These are phyloP conservation scores for Diddensiella santjacobensis DNA, from an alignment of 805 yeast species.

Conservation along the genomic window DNA sequence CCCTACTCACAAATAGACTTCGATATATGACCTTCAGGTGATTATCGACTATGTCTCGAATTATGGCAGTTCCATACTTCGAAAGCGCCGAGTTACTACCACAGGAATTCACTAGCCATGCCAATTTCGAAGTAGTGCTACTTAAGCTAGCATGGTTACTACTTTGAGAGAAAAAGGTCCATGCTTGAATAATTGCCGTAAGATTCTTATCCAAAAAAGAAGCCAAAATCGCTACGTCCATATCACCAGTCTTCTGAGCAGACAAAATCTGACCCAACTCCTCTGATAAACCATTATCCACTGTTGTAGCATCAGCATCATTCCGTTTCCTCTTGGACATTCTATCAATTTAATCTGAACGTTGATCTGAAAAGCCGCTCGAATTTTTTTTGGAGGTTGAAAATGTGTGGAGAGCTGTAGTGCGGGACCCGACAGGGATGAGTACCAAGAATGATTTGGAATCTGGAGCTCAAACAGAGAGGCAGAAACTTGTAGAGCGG, in stretches of 20 bases:
- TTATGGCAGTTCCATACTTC: constrained; percentile 37
- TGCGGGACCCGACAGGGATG: not conserved
- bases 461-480: not conserved
- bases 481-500: constrained; percentile 31
- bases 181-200: constrained; percentile 41
- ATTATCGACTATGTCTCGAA: constrained; percentile 50
- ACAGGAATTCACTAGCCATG: constrained; percentile 40
- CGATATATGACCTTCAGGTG: constrained; percentile 65
- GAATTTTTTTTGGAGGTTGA: too few relatives aligned
- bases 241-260: not conserved
- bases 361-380: too few relatives aligned
- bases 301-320: constrained; percentile 12
- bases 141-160: constrained; percentile 14
- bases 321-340: constrained; percentile 16
- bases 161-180: constrained; percentile 45
- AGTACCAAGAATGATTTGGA: not conserved
- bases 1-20: constrained; percentile 55
- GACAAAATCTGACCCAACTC: constrained; percentile 1
- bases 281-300: constrained; percentile 12
- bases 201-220: constrained; percentile 36
- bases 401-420: too few relatives aligned
- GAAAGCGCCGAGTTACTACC: constrained; percentile 31
- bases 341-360: too few relatives aligned
- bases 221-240: constrained; percentile 7
- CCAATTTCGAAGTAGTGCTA: constrained; percentile 33